Evolutionary conservation across 176 grass and related monocot genomes (phyloP), one percentile per base, ranked within the genome.

Genomic region (Zizania latifolia): DNA sequence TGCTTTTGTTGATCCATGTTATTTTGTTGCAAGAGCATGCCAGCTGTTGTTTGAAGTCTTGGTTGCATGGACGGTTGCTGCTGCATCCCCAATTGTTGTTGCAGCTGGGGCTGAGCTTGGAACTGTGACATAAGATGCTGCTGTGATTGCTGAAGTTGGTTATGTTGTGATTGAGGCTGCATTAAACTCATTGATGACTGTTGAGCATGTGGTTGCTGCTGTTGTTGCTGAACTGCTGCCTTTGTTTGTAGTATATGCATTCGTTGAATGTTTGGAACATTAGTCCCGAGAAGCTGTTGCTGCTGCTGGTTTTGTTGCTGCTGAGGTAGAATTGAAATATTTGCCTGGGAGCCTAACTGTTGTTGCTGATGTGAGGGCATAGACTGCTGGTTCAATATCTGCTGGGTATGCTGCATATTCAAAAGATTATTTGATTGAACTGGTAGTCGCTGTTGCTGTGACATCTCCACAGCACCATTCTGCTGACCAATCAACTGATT

Each of bases 321-420:
- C 48, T 92, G 90, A 45, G 86, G 84, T 37, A 87, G 64, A 71
- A 30, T 83, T 35, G 91, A 76, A 58, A 93, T 90, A 63, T 76
- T 93, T 82, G 65, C 68, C 72, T 93, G 91, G 54, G 73, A 35
- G 53, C 51, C 59, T 71, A 93, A 76, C 32, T 85, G 87, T n/a
- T 93, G 87, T 40, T 75, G 51, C 74, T 93, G 91, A 59, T 93
- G 87, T 38, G 89, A 82, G 60, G 89, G 65, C 50, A 89, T 87
- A 43, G 84, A 70, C 46, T 93, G 86, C 86, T 89, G 94, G 74
- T 89, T 93, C 74, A 90, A 31, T 68, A 94, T 88, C 63, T 94
- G 91, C 72, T 87, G 88, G 56, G 80, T 38, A 63, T 93, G 90
- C 55, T 94, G 94, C 79, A 94, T 85, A 68, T 78, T 87, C 81